Evolutionary conservation across 2,329 filamentous ascomycete genomes (phyloP).

Genomic region (Exophiala mesophila): DNA sequence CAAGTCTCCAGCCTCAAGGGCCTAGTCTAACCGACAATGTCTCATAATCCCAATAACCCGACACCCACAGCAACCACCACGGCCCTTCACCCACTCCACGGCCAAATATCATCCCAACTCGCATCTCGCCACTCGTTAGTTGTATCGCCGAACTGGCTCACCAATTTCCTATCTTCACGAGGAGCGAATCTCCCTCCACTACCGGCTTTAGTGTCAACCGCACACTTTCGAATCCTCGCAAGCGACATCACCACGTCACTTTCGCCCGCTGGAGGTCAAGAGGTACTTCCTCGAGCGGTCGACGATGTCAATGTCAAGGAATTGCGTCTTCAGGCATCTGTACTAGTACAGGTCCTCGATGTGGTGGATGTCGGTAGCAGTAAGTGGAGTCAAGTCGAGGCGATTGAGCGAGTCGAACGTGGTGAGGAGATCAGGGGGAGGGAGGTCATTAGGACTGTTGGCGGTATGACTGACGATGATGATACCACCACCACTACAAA

Average conservation of each 20-base stretch:
- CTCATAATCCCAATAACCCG: no score
- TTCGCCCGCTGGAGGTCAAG: constrained; percentile 33
- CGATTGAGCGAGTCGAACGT: constrained; percentile 51
- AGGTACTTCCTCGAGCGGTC: constrained; percentile 56
- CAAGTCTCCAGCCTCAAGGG: no score
- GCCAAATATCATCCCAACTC: constrained; percentile 16
- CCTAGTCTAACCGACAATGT: no score
- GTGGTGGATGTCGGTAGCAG: constrained; percentile 76
- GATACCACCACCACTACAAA: constrained; percentile 12
- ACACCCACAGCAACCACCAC: no score
- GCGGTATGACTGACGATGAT: constrained; percentile 41
- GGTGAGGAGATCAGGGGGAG: constrained; percentile 57
- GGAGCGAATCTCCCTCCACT: constrained; percentile 48
- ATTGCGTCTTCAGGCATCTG: constrained; percentile 52
- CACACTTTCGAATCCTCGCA: constrained; percentile 71
- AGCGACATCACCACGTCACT: constrained; percentile 67
- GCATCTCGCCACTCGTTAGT: constrained; percentile 21
- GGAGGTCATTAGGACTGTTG: constrained; percentile 72
- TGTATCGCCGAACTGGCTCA: constrained; percentile 35
- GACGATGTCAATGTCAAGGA: constrained; percentile 52
- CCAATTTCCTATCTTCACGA: constrained; percentile 51
- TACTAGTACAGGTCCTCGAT: constrained; percentile 78
- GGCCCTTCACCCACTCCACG: constrained; percentile 14
- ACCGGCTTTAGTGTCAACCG: constrained; percentile 70
- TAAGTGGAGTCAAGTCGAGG: constrained; percentile 82